Conservation (phyloP, 129 eudicot species). For the Centaurea solstitialis region DNA sequence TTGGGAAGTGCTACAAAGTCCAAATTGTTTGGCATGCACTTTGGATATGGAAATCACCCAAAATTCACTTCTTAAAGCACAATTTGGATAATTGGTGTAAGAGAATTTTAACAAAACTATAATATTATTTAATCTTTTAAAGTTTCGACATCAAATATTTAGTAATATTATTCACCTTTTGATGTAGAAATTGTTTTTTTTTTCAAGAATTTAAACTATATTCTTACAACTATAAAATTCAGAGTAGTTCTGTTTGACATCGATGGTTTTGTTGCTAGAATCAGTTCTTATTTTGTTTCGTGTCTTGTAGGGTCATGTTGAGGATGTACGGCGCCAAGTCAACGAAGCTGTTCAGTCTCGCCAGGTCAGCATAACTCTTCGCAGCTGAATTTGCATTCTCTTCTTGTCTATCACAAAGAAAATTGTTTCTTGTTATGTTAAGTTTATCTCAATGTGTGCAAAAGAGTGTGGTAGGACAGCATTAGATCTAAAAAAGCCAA, state of each 20-base stretch:
- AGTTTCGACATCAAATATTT: neutral
- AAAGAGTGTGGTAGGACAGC: neutral
- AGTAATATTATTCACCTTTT: neutral
- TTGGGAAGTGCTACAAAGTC: neutral
- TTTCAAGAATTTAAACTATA: neutral
- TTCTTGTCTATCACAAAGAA: neutral
- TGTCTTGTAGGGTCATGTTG: constrained; percentile 76
- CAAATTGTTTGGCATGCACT: neutral
- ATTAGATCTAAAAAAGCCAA: neutral
- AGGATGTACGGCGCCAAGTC: constrained; percentile 81
- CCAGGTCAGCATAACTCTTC: constrained; percentile 54
- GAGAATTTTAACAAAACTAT: neutral
- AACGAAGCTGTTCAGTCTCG: constrained; percentile 84
- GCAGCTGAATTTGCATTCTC: constrained; percentile 6
- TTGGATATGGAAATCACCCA: neutral
- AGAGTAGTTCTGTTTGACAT: constrained; percentile 4
- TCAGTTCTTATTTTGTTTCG: constrained; percentile 13
- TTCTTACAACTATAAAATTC: constrained; percentile 2
- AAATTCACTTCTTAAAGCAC: neutral
- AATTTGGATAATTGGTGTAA: neutral
- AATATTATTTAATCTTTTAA: neutral
- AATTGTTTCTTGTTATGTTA: neutral
- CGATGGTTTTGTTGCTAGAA: constrained; percentile 23
- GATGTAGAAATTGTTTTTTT: neutral
- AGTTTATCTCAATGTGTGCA: neutral